Base-by-base conservation (phyloP, 306 rosid species). In the Echinosophora koreensis region DNA sequence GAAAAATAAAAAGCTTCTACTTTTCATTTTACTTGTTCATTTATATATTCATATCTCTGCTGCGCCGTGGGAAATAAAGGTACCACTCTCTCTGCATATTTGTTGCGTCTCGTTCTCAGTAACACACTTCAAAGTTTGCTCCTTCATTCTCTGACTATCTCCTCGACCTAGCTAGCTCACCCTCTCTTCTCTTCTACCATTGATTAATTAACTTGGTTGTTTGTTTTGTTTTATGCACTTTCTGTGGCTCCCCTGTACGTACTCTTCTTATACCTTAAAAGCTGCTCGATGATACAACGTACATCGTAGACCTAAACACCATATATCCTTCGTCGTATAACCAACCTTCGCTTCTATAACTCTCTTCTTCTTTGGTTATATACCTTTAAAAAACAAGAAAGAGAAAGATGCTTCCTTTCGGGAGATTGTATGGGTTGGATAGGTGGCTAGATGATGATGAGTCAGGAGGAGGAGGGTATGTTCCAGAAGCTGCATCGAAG, bases 321-420 rank as follows among this genome's bases (percentile, higher is more conserved):
- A 12, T 3, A 30, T 30, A 30, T 30, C 32, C 3, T 30, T 30
- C 32, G 32, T 30, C 32, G 32, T 1, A 22, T 7, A 50, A 59
- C 12, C 66, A 27, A 28, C 7, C 38, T 57, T 27, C 3, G 10
- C 7, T 39, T 39, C 44, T 39, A 39, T 4, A 3, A 30, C 22
- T 22, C 44, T 15, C 14, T 49, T 57, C 42, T 15, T 37, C 3
- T 28, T 28, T 28, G 2, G 28, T 27, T 42, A n/a, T n/a, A n/a
- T n/a, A 6, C 71, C 34, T 27, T 22, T 28, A 3, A 1, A 5
- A 16, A 58, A 58, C 9, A 1, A 57, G 14, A 3, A 28, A 3
- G 11, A 14, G 46, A 32, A 70, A 39, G 28, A 89, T 89, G 93
- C 78, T 84, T 70, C 88, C 92, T 44, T 88, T 84, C 27, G 69